A percentile compares a stretch with the other conserved stretches of the same genome.
Conservation (phyloP, 805 yeast genomes). For the Candida gorgasii region DNA sequence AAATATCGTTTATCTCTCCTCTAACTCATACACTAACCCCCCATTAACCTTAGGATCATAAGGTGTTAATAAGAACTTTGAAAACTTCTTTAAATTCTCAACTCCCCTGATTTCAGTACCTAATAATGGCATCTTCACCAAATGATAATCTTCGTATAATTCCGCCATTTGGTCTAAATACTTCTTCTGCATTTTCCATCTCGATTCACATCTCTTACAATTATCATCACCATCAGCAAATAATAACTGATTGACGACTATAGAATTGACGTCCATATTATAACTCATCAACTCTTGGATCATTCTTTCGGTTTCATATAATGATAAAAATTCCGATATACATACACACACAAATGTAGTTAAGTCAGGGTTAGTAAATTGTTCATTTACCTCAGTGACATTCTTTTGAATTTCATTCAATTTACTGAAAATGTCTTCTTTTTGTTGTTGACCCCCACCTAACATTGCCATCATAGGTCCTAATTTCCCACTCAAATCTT, state of each 20-base stretch:
- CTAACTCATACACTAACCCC: conserved; percentile 53
- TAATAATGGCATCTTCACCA: conserved; percentile 92
- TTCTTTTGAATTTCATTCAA: conserved; percentile 77
- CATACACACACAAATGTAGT: conserved; percentile 97
- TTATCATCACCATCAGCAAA: conserved; percentile 76
- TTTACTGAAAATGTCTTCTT: conserved; percentile 73
- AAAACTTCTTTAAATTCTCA: conserved; percentile 79
- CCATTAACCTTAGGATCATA: conserved; percentile 69
- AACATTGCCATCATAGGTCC: conserved; percentile 87
- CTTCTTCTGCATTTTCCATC: conserved; percentile 95
- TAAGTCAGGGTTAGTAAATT: conserved; percentile 92
- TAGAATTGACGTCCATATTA: conserved; percentile 95
- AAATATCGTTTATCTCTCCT: conserved; percentile 46
- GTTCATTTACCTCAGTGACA: conserved; percentile 87
- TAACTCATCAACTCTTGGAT: conserved; percentile 93
- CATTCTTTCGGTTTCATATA: conserved; percentile 97
- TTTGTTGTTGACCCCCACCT: conserved; percentile 71
- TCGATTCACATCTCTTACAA: conserved; percentile 87
- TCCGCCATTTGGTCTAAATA: conserved; percentile 95
- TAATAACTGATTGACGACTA: conserved; percentile 90
- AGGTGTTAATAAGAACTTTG: conserved; percentile 75
- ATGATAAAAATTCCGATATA: conserved; percentile 92
- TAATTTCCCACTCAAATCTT: conserved; percentile 79
- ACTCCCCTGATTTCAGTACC: conserved; percentile 95
- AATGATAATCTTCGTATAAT: conserved; percentile 93